phyloP scores from a whole-genome alignment of 1,284 basidiomycete genomes.

The Lentinus polychrous region DNA sequence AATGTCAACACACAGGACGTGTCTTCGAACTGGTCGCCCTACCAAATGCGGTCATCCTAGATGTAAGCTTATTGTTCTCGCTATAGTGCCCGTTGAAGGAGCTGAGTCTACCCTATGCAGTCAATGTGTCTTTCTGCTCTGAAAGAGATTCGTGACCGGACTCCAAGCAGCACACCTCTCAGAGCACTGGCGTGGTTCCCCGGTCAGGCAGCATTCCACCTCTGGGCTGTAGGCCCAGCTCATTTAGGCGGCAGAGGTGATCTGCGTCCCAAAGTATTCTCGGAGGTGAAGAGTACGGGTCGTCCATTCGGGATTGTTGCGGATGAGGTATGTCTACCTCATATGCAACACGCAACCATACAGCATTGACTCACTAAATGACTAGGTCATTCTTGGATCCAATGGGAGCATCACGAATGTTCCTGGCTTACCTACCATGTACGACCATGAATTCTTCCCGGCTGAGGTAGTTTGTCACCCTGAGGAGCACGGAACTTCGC shows the following conservation, averaged over 20 bases:
- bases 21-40: background rate
- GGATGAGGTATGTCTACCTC: background rate
- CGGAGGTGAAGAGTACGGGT: background rate
- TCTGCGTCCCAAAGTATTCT: background rate
- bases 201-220: background rate
- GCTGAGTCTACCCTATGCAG: background rate
- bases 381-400: background rate
- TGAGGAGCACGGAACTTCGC: no score
- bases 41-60: constrained; percentile 1
- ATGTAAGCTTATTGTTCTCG: background rate
- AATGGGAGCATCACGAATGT: background rate
- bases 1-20: background rate
- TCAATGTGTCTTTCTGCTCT: background rate
- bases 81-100: background rate
- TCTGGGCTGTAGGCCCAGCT: background rate
- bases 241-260: constrained; percentile 3
- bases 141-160: background rate
- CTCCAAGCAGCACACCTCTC: background rate
- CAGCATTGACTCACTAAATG: background rate
- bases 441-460: constrained; percentile 2
- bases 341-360: background rate
- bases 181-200: constrained; percentile 1
- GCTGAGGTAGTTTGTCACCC: no score
- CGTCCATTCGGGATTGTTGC: background rate
- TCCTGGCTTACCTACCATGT: constrained; percentile 2